Percentiles rank a stretch among this genome's conserved stretches.
phyloP scores from a whole-genome alignment of 2,329 filamentous ascomycete species.

The Diaporthe velutina region DNA sequence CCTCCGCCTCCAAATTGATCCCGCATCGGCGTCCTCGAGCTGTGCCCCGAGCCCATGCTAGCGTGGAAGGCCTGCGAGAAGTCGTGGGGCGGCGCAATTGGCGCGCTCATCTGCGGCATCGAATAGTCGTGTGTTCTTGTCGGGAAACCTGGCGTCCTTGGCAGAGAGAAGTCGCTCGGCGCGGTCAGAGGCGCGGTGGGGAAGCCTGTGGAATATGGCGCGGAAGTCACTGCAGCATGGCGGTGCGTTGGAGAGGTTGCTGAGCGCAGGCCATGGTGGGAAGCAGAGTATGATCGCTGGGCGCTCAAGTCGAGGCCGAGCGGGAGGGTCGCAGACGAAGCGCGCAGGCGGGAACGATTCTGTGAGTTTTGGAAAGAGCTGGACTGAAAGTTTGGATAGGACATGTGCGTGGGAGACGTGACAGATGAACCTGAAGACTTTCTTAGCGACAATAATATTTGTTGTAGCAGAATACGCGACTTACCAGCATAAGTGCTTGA shows the following conservation, averaged over 20 bases:
- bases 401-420: slow-evolving; percentile 64
- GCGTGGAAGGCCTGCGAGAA: slow-evolving; percentile 64
- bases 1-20: slow-evolving; percentile 56
- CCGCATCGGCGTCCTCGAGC: slow-evolving; percentile 58
- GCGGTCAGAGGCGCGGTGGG: slow-evolving; percentile 67
- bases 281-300: slow-evolving; percentile 54
- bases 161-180: slow-evolving; percentile 65
- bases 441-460: slow-evolving; percentile 25
- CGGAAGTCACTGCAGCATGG: slow-evolving; percentile 53
- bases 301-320: slow-evolving; percentile 59
- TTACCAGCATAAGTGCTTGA: slow-evolving; percentile 65
- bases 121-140: slow-evolving; percentile 59
- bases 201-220: slow-evolving; percentile 63
- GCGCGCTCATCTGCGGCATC: slow-evolving; percentile 67
- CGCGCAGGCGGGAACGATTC: slow-evolving; percentile 61
- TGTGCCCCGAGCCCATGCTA: slow-evolving; percentile 51
- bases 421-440: slow-evolving; percentile 56
- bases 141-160: slow-evolving; percentile 55
- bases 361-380: slow-evolving; percentile 58
- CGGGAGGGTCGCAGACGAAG: slow-evolving; percentile 62
- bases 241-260: slow-evolving; percentile 52
- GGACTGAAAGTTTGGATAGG: slow-evolving; percentile 59
- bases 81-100: slow-evolving; percentile 65
- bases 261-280: slow-evolving; percentile 45
- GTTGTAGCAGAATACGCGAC: slow-evolving; percentile 39